Evolutionary conservation across 192 early-diverging fungal species (phyloP).

Genomic region (Coemansia sp.): DNA sequence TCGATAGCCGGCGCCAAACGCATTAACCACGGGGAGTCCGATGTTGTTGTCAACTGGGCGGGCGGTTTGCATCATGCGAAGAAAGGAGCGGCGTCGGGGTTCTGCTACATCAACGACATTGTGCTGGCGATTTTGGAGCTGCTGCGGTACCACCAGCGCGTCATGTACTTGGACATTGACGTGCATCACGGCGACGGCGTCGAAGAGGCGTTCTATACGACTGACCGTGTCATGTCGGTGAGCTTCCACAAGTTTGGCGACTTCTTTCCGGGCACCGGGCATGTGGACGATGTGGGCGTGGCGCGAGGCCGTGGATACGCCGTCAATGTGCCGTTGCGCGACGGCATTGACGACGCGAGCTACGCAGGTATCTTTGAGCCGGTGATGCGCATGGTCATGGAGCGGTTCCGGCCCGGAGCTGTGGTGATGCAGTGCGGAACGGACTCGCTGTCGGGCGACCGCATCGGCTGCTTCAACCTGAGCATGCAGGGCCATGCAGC

Average conservation of each 20-base stretch:
- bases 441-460: constrained; percentile 90
- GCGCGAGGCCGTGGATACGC: constrained; percentile 86
- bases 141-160: constrained; percentile 80
- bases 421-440: constrained; percentile 96
- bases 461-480: constrained; percentile 93
- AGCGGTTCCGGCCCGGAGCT: constrained; percentile 84
- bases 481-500: constrained; percentile 91
- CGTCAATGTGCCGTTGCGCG: constrained; percentile 93
- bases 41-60: constrained; percentile 96
- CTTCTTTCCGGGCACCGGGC: constrained; percentile 98
- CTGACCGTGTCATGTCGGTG: constrained; percentile 98
- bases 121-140: constrained; percentile 91
- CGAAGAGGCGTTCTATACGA: constrained; percentile 97
- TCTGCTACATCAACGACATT: constrained; percentile 98
- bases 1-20: constrained; percentile 92
- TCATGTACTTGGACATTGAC: constrained; percentile 97
- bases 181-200: constrained; percentile 99
- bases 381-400: constrained; percentile 83
- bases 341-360: constrained; percentile 92
- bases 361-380: constrained; percentile 89
- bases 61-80: constrained; percentile 98
- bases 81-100: constrained; percentile 91
- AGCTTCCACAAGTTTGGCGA: constrained; percentile 99
- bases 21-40: constrained; percentile 78
- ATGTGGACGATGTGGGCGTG: constrained; percentile 86